Evolutionary conservation across 345 rosid species (phyloP).

Genomic region (Punica granatum): DNA sequence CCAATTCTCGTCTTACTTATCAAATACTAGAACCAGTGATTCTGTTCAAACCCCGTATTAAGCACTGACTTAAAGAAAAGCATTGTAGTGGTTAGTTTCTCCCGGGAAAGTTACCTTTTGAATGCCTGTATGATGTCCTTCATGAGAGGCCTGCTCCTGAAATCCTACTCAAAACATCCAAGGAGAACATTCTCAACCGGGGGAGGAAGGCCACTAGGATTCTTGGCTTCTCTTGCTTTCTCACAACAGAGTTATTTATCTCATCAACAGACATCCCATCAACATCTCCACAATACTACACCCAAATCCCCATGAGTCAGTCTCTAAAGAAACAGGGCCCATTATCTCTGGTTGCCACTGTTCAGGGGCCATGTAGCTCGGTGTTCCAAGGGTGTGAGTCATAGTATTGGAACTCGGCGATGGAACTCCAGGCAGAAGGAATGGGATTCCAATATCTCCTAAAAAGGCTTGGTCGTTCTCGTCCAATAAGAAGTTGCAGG

Average conservation of each 20-base stretch:
- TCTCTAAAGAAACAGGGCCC: slow-evolving; percentile 84
- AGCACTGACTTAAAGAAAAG: background rate
- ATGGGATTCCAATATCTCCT: slow-evolving; percentile 80
- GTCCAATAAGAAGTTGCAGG: slow-evolving; percentile 65
- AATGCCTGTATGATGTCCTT: slow-evolving; percentile 59
- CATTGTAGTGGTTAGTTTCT: background rate
- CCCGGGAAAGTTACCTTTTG: slow-evolving; percentile 35
- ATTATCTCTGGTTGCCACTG: slow-evolving; percentile 87
- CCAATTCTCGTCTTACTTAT: no score
- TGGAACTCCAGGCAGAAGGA: slow-evolving; percentile 62
- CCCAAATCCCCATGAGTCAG: slow-evolving; percentile 93
- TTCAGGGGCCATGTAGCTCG: slow-evolving; percentile 98
- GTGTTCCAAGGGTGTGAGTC: slow-evolving; percentile 67
- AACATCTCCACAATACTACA: slow-evolving; percentile 93
- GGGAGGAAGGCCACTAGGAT: slow-evolving; percentile 77
- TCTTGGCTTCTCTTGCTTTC: slow-evolving; percentile 58
- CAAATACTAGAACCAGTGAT: no score
- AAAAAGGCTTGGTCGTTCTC: slow-evolving; percentile 59
- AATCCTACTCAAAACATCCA: slow-evolving; percentile 88
- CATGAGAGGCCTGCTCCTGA: slow-evolving; percentile 83
- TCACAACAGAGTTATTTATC: slow-evolving; percentile 58
- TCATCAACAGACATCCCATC: slow-evolving; percentile 62
- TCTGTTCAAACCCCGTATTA: no score
- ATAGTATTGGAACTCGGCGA: slow-evolving; percentile 49
- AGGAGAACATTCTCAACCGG: slow-evolving; percentile 55